A percentile compares a stretch with the other conserved stretches of the same genome.
Conservation (phyloP, 1,139 yeast genomes). For the Saccharomyces uvarum region DNA sequence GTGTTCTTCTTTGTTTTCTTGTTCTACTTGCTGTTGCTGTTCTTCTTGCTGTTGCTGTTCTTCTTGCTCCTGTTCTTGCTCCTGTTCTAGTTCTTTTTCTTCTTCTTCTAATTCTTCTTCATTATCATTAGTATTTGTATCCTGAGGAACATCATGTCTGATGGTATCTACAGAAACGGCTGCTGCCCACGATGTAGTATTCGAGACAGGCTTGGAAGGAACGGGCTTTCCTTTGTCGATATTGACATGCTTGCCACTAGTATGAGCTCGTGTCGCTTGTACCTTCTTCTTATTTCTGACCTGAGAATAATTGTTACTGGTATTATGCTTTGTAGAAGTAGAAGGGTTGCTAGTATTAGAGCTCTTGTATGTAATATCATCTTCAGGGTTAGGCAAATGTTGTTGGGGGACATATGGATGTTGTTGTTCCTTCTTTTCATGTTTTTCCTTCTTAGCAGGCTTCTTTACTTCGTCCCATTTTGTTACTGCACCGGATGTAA, state of each 20-base stretch:
- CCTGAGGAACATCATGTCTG: not conserved
- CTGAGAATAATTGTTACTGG: conserved; percentile 22
- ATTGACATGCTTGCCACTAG: conserved; percentile 28
- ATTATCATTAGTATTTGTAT: not conserved
- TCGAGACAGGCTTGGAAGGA: conserved; percentile 8
- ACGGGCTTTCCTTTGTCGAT: conserved; percentile 23
- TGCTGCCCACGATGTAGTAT: conserved; percentile 10
- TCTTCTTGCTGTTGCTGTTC: conserved; percentile 13
- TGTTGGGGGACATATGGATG: conserved; percentile 7
- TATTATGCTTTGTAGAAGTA: conserved; percentile 23
- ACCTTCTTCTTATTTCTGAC: conserved; percentile 16
- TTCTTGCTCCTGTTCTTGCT: conserved; percentile 2
- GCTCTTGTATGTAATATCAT: not conserved
- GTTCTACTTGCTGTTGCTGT: conserved; percentile 2
- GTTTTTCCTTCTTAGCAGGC: conserved; percentile 41
- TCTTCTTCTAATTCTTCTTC: not conserved
- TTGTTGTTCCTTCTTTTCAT: conserved; percentile 27
- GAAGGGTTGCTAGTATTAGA: conserved; percentile 3
- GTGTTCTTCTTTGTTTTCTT: not conserved
- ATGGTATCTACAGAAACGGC: conserved; percentile 5
- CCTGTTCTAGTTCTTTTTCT: conserved; percentile 2
- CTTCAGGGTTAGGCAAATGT: not conserved
- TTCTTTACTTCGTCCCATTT: conserved; percentile 60
- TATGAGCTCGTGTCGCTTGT: conserved; percentile 25
- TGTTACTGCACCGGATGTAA: conserved; percentile 66